Evolutionary conservation across 164 flowering plant genomes (phyloP).

Genomic region (Vitis rupestris): DNA sequence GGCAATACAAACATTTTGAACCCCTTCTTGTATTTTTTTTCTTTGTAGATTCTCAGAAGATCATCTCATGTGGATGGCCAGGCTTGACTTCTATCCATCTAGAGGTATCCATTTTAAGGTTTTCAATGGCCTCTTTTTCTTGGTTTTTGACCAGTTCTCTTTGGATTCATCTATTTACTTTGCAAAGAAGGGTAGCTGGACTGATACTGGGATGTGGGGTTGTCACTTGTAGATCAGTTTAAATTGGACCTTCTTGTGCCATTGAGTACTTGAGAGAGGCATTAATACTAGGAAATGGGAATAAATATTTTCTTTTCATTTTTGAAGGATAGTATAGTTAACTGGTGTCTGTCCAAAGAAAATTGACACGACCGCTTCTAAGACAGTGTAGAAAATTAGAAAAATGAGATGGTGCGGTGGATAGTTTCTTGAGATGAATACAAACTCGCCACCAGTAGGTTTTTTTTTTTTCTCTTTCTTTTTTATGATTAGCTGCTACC

Average conservation of each 20-base stretch:
- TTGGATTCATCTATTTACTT: background rate
- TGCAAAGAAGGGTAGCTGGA: background rate
- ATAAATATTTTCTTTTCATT: background rate
- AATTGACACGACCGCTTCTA: too few relatives aligned
- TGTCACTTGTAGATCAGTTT: background rate
- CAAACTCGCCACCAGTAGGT: too few relatives aligned
- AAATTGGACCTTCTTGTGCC: background rate
- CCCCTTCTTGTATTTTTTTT: conserved; percentile 1
- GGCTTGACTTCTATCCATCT: conserved; percentile 68
- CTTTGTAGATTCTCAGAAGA: conserved; percentile 59
- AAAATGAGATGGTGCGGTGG: too few relatives aligned
- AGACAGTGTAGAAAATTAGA: too few relatives aligned
- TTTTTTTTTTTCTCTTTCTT: too few relatives aligned
- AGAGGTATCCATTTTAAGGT: conserved; percentile 39
- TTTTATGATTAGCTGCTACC: too few relatives aligned
- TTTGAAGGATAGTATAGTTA: background rate
- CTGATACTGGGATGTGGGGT: background rate
- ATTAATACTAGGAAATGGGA: background rate
- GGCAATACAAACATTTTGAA: background rate
- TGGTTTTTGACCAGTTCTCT: background rate
- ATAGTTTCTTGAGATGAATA: too few relatives aligned
- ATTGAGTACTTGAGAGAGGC: background rate
- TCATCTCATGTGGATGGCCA: conserved; percentile 80
- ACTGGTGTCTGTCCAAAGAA: background rate
- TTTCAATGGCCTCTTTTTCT: conserved; percentile 2